Evolutionary conservation across 1,284 basidiomycete genomes (phyloP).

Genomic region (Uromyces viciae-fabae): DNA sequence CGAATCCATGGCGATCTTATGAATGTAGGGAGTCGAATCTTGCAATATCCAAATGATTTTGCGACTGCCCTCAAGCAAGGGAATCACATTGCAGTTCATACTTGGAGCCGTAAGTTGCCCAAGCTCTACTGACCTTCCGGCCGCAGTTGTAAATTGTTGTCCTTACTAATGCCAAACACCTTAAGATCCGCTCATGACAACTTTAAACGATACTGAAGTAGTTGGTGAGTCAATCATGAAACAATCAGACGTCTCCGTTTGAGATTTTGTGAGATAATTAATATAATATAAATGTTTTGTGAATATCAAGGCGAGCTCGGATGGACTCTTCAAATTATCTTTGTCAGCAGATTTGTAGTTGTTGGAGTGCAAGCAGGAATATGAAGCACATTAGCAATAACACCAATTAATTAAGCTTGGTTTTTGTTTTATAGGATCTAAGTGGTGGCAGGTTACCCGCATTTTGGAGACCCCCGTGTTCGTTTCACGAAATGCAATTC

Average conservation of each 20-base stretch:
- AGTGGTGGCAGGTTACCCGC: slow-evolving; percentile 40
- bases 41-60: slow-evolving; percentile 63
- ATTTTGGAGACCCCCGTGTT: slow-evolving; percentile 59
- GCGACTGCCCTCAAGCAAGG: slow-evolving; percentile 49
- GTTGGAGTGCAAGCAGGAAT: too few species aligned
- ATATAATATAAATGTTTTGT: neutral
- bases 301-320: slow-evolving; percentile 70
- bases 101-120: slow-evolving; percentile 61
- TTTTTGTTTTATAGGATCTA: neutral
- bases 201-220: slow-evolving; percentile 32
- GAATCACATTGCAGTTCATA: slow-evolving; percentile 50
- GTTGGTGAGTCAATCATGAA: slow-evolving; percentile 14
- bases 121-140: neutral
- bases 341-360: slow-evolving; percentile 54
- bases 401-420: neutral
- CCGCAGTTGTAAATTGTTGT: neutral
- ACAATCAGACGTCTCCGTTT: too few species aligned
- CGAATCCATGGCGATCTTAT: neutral
- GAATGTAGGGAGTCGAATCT: slow-evolving; percentile 56
- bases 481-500: slow-evolving; percentile 58
- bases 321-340: slow-evolving; percentile 76
- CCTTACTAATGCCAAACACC: neutral
- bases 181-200: slow-evolving; percentile 45
- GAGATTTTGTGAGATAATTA: neutral
- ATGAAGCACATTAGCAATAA: too few species aligned